Evolutionary conservation across 2,329 filamentous ascomycete genomes (phyloP).

Genomic region (Beauveria varroae): DNA sequence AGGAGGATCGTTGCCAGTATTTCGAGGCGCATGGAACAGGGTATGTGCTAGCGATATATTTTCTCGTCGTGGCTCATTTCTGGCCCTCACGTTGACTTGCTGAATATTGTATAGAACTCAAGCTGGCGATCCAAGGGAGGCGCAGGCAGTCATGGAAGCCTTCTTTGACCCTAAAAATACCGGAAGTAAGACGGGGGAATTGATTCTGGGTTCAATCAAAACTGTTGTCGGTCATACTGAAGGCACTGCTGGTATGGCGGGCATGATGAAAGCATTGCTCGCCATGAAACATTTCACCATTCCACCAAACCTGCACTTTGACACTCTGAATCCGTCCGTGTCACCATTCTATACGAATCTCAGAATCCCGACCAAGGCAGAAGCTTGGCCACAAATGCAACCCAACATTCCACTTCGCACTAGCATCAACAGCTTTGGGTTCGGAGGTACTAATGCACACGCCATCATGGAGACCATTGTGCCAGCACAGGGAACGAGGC

Average conservation of each 20-base stretch:
- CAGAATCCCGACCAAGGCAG: constrained; percentile 5
- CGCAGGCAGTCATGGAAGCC: constrained; percentile 34
- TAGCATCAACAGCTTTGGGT: constrained; percentile 35
- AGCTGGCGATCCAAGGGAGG: constrained; percentile 43
- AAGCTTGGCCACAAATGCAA: neutral
- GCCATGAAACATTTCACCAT: constrained; percentile 38
- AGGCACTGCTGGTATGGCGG: constrained; percentile 38
- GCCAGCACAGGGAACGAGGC: too few relatives aligned
- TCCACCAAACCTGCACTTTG: constrained; percentile 38
- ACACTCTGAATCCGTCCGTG: constrained; percentile 37
- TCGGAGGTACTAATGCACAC: constrained; percentile 34
- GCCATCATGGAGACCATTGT: constrained; percentile 12
- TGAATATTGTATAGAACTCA: too few relatives aligned
- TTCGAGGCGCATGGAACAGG: constrained; percentile 33
- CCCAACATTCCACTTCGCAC: neutral
- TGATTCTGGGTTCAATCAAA: constrained; percentile 39
- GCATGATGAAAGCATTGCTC: constrained; percentile 38
- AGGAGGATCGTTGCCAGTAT: too few relatives aligned
- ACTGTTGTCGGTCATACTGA: constrained; percentile 38
- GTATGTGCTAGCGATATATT: too few relatives aligned
- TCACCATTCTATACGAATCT: constrained; percentile 9
- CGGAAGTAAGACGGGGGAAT: constrained; percentile 15
- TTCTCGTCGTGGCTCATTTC: too few relatives aligned
- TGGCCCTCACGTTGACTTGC: too few relatives aligned
- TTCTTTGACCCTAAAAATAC: constrained; percentile 20